Percentiles rank a stretch among this genome's conserved stretches.
Evolutionary conservation across 1,284 basidiomycete species (phyloP).

Genomic region (Austroboletus niveus): DNA sequence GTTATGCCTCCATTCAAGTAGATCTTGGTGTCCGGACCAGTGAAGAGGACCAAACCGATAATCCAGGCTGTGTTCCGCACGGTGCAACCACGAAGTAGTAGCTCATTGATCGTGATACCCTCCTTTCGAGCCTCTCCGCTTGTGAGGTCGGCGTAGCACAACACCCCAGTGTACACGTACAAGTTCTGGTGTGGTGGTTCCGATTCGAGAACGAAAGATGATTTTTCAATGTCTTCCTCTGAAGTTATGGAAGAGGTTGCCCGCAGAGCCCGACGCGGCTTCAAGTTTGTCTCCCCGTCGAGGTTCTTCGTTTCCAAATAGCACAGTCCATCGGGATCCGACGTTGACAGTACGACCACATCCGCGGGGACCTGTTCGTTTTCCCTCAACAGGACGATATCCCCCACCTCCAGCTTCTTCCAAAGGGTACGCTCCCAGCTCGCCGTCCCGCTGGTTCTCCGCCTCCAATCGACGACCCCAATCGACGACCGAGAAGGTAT

Average conservation of each 20-base stretch:
- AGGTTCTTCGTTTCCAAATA: constrained; percentile 95
- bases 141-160: constrained; percentile 65
- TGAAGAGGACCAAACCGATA: constrained; percentile 92
- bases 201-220: constrained; percentile 85
- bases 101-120: constrained; percentile 86
- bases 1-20: constrained; percentile 95
- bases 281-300: constrained; percentile 97
- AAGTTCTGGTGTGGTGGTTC: constrained; percentile 94
- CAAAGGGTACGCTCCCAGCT: constrained; percentile 95
- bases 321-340: constrained; percentile 81
- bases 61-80: constrained; percentile 95
- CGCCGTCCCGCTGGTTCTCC: constrained; percentile 67
- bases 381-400: constrained; percentile 86
- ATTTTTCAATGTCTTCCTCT: constrained; percentile 90
- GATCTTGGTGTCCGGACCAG: constrained; percentile 96
- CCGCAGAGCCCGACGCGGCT: constrained; percentile 76
- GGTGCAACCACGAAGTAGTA: constrained; percentile 89
- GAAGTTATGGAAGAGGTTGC: constrained; percentile 77
- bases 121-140: constrained; percentile 58
- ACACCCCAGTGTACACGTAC: constrained; percentile 86
- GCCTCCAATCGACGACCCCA: constrained; percentile 80
- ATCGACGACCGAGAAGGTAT: constrained; percentile 49
- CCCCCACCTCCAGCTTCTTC: constrained; percentile 99
- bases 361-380: constrained; percentile 97
- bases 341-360: constrained; percentile 86